Evolutionary conservation across 1,284 basidiomycete genomes (phyloP), one percentile per base, ranked within the genome.

Genomic region (Xerocomus subilludens): DNA sequence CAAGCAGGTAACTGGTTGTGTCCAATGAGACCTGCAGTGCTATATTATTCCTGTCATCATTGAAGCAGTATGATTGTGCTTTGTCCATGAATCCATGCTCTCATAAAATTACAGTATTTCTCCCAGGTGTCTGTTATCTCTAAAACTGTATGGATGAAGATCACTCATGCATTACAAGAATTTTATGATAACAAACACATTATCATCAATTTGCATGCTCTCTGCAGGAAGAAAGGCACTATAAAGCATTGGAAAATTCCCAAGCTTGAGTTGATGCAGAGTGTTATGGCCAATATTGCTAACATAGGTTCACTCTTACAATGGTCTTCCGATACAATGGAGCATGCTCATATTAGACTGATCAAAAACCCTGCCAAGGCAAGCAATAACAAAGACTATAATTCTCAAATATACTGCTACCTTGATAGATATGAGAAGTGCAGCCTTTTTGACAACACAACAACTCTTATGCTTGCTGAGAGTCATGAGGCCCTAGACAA

Each of bases 1-100:
- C 13, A 74, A 74, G 56, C 68, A 74, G 20, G 59, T 62, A 8
- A 42, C 36, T 36, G 23, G 64, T 18, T 11, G 16, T 20, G 16
- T 14, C 14, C 35, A 38, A 16, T 13, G 51, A n/a, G 51, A 66
- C 23, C 21, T 66, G 6, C 27, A 55, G 16, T 27, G 21, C 7
- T 66, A n/a, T 23, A 36, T 66, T 16, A 55, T 66, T 38, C 25
- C 14, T 14, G 18, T 66, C 20, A 38, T 35, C 10, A 8, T 35
- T 25, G 35, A 35, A 18, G 42, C 51, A 21, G 35, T 35, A 30
- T 51, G 35, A 9, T 36, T 2, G 2, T 23, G 53, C 9, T n/a
- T 60, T 18, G 25, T 68, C 27, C 14, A 8, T 30, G 21, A 8
- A 51, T 51, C 10, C 11, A 20, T 30, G 64, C 49, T 13, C 42